These are phyloP conservation scores for Aspergillus novoparasiticus DNA, from an alignment of 2,329 filamentous ascomycete genomes.

Conservation along the genomic window DNA sequence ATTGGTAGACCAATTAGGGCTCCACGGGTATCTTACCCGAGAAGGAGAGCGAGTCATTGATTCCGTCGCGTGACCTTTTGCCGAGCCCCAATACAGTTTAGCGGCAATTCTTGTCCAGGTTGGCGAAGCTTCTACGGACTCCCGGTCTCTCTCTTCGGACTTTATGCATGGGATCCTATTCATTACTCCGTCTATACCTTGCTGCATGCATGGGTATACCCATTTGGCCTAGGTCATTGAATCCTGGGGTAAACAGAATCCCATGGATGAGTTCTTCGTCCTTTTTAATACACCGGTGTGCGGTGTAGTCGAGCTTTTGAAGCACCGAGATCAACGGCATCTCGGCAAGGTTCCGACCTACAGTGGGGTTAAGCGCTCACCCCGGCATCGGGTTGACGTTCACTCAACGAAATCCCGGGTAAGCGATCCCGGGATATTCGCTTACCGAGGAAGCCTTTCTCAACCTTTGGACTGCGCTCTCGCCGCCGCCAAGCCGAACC, in stretches of 20 bases:
- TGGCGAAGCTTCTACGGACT: neutral
- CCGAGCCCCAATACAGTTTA: neutral
- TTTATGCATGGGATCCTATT: neutral
- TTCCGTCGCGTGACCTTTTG: neutral
- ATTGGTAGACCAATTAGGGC: neutral
- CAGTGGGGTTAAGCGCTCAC: slow-evolving; percentile 1
- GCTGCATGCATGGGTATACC: neutral
- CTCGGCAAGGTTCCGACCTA: neutral
- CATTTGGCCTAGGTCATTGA: neutral
- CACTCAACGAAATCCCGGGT: neutral
- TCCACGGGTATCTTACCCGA: neutral
- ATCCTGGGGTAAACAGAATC: neutral
- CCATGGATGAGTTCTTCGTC: neutral
- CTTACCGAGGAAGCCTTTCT: neutral
- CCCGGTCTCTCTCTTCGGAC: no score
- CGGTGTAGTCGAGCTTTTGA: neutral
- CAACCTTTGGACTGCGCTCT: neutral
- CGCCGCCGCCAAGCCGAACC: neutral
- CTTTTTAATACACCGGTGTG: neutral
- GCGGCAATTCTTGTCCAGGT: neutral
- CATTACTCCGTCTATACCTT: neutral
- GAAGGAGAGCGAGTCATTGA: neutral
- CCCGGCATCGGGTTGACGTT: neutral
- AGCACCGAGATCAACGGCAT: neutral
- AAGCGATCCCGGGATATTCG: neutral